Percentiles rank a stretch among this genome's conserved stretches.
phyloP scores from a whole-genome alignment of 2,329 filamentous ascomycete genomes.

The Arthrobotrys megalospora region DNA sequence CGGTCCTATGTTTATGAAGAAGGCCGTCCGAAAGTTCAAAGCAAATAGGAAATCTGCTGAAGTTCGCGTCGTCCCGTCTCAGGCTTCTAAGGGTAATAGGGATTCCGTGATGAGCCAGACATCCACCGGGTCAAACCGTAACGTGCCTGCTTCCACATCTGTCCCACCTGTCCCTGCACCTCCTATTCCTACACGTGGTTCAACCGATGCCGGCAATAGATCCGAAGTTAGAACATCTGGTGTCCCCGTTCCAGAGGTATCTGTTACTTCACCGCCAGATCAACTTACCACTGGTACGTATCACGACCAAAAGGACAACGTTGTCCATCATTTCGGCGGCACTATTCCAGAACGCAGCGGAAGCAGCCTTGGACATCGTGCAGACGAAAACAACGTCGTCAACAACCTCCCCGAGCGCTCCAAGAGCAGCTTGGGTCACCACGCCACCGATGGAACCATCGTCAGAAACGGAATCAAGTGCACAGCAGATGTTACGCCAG shows the following conservation, averaged over 20 bases:
- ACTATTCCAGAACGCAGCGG: conserved; percentile 49
- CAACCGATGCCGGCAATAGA: not conserved
- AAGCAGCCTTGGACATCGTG: conserved; percentile 52
- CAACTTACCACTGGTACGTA: conserved; percentile 47
- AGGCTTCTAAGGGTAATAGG: conserved; percentile 43
- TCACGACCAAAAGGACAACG: conserved; percentile 39
- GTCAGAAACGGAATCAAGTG: not conserved
- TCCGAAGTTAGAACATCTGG: conserved; percentile 3
- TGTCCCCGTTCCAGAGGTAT: conserved; percentile 10
- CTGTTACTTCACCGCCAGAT: not conserved
- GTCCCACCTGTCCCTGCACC: conserved; percentile 24
- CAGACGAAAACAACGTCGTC: conserved; percentile 24
- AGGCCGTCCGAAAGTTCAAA: conserved; percentile 47
- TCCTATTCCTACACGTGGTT: conserved; percentile 18
- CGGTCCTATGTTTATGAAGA: conserved; percentile 55
- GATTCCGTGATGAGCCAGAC: conserved; percentile 37
- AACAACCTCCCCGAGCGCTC: conserved; percentile 33
- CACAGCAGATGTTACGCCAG: not conserved
- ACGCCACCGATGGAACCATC: not conserved
- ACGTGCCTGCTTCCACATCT: not conserved
- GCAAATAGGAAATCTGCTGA: conserved; percentile 46
- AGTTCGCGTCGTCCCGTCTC: not conserved
- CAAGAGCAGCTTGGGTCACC: conserved; percentile 51
- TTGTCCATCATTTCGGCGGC: conserved; percentile 47
- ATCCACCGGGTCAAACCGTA: conserved; percentile 35